phyloP scores from a whole-genome alignment of 495 filamentous ascomycete genomes.

The Penicillium daleae region DNA sequence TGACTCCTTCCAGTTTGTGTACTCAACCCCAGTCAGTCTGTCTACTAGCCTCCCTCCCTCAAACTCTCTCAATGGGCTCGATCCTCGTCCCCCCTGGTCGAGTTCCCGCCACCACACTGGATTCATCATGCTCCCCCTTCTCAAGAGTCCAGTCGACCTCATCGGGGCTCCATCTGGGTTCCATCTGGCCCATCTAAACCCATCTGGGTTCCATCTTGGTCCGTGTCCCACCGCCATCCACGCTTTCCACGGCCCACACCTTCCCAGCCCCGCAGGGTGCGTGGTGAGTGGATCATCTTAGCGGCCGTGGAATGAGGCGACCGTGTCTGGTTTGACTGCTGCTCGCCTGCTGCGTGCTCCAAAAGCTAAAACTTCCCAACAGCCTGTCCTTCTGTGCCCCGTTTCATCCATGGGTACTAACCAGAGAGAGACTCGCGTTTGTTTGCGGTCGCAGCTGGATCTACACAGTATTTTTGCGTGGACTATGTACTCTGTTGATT shows the following conservation, averaged over 20 bases:
- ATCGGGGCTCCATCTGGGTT: background rate
- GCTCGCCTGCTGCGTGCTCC: slow-evolving; percentile 2
- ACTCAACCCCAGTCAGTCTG: background rate
- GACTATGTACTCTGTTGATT: background rate
- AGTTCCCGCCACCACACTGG: slow-evolving; percentile 17
- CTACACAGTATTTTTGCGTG: slow-evolving; percentile 9
- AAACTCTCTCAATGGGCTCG: background rate
- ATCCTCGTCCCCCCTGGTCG: background rate
- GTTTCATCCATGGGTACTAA: slow-evolving; percentile 10
- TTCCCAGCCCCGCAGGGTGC: slow-evolving; percentile 16
- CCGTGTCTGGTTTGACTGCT: background rate
- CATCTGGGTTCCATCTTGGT: background rate
- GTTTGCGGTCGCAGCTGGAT: background rate
- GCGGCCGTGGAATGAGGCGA: slow-evolving; percentile 3
- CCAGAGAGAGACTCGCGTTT: background rate
- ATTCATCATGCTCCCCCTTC: slow-evolving; percentile 9
- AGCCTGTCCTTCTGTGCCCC: slow-evolving; percentile 6
- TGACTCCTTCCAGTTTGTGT: background rate
- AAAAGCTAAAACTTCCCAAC: background rate
- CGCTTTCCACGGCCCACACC: background rate
- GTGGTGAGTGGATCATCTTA: slow-evolving; percentile 11
- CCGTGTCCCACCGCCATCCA: background rate
- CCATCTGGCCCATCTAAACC: background rate
- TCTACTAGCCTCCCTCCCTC: background rate
- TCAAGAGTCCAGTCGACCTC: too few relatives aligned